phyloP scores from a whole-genome alignment of 208 protist species.

The Leishmania arabica region DNA sequence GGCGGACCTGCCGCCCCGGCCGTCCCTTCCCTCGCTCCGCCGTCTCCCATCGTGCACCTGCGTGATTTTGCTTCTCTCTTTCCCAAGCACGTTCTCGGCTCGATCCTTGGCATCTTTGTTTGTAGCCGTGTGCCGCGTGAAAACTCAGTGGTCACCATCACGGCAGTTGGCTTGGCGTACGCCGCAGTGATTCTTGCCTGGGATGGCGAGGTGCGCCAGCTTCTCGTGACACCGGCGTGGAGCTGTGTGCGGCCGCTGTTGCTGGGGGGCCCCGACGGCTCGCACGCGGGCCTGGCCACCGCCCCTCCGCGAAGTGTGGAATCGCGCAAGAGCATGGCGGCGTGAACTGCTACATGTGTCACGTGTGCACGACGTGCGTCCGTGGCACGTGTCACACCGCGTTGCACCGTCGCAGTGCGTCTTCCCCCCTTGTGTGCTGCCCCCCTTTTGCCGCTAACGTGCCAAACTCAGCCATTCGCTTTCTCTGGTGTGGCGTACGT shows the following conservation, averaged over 20 bases:
- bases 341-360: not conserved
- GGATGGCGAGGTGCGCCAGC: slow-evolving; percentile 37
- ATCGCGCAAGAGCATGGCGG: not conserved
- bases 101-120: slow-evolving; percentile 24
- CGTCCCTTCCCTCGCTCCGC: not conserved
- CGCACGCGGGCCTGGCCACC: not conserved
- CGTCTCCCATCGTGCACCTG: not conserved
- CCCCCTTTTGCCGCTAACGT: not conserved
- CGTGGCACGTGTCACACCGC: not conserved
- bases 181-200: slow-evolving; percentile 25
- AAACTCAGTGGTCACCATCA: slow-evolving; percentile 11
- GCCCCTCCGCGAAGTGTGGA: not conserved
- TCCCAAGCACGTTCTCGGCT: slow-evolving; percentile 1
- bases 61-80: slow-evolving; percentile 16
- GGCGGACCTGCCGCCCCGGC: not conserved
- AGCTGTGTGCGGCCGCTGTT: slow-evolving; percentile 1
- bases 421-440: not conserved
- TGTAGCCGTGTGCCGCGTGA: slow-evolving; percentile 20
- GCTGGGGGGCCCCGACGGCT: not conserved
- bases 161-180: slow-evolving; percentile 23
- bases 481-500: not conserved
- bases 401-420: not conserved
- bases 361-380: not conserved
- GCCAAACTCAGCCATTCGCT: not conserved
- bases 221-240: slow-evolving; percentile 22